Percentiles rank a stretch among this genome's conserved stretches.
Evolutionary conservation across 345 rosid species (phyloP).

Genomic region (Aurinia saxatilis): DNA sequence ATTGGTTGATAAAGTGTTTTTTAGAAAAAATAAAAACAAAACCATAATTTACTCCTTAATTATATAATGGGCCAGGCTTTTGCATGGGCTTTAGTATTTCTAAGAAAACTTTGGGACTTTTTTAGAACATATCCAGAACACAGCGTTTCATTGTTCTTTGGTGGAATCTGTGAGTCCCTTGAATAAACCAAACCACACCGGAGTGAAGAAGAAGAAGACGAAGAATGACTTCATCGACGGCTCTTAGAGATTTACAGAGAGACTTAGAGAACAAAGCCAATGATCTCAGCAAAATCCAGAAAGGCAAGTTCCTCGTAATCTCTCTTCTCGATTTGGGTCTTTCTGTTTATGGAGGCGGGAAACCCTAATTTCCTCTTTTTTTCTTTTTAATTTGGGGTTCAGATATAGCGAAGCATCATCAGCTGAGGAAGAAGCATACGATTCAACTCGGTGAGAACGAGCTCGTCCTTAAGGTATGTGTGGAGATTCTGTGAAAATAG

Average conservation of each 20-base stretch:
- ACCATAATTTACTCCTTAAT: no score
- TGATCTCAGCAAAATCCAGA: conserved; percentile 74
- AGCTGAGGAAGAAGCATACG: conserved; percentile 88
- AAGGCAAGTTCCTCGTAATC: conserved; percentile 44
- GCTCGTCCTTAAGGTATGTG: conserved; percentile 84
- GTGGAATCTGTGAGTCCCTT: conserved; percentile 13
- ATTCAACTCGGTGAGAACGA: conserved; percentile 96
- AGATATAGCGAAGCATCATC: conserved; percentile 88
- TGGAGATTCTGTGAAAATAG: not conserved
- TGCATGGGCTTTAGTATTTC: not conserved
- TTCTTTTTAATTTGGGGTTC: no score
- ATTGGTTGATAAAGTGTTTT: no score
- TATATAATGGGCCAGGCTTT: no score
- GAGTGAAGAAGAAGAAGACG: not conserved
- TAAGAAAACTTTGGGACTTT: not conserved
- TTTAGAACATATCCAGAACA: no score
- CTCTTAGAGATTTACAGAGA: conserved; percentile 66
- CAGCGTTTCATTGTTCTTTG: not conserved
- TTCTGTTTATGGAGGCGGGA: not conserved
- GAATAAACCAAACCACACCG: conserved; percentile 2
- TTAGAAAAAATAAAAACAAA: no score
- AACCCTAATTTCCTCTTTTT: conserved; percentile 13
- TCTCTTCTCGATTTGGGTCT: no score
- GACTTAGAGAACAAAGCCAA: conserved; percentile 79
- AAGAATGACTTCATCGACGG: conserved; percentile 64